Evolutionary conservation across 2,329 filamentous ascomycete genomes (phyloP), one percentile per base, ranked within the genome.

Genomic region (Xylariaceae sp.): DNA sequence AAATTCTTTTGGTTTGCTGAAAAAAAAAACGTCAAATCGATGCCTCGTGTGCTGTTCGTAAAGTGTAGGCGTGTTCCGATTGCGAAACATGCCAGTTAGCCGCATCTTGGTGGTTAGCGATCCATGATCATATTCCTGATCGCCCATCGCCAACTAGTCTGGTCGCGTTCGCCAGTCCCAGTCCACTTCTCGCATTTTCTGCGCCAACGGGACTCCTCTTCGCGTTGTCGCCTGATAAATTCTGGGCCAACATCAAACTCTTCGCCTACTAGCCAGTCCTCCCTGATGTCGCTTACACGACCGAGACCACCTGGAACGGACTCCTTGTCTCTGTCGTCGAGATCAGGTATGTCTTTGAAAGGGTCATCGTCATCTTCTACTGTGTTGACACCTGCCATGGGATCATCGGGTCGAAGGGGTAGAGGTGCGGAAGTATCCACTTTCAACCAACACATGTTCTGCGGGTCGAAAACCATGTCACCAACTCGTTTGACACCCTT

Each of bases 401-500:
- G 78, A 65, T 88, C 85, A 43, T 79, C 77, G 9, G 75, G 72
- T 18, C 84, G 79, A 1, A 79, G 77, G 56, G 76, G 78, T 42
- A 74, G 67, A 48, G 78, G 77, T n/a, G 72, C 71, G 26, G 80
- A 71, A 18, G 78, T 73, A 45, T 81, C 79, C 59, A 95, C 79
- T 73, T 96, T 97, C 54, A 98, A 82, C 95, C 95, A 99, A 72
- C 92, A 96, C 93, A 99, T 98, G 66, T 91, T 91, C 60, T 91
- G 88, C 2, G 95, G 95, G 70, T 99, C 95, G 71, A 98, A 99
- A 9, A 98, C 89, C 95, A 99, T 99, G 65, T 92, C 91, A n/a
- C 92, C 90, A 55, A 97, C 92, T 37, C 97, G 89, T 74, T 97
- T 93, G 14, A 96, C 89, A 59, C 91, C 93, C 68, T 93, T 90